These are phyloP conservation scores for Gomphus bonarii DNA, from an alignment of 1,284 basidiomycete species.

Conservation along the genomic window DNA sequence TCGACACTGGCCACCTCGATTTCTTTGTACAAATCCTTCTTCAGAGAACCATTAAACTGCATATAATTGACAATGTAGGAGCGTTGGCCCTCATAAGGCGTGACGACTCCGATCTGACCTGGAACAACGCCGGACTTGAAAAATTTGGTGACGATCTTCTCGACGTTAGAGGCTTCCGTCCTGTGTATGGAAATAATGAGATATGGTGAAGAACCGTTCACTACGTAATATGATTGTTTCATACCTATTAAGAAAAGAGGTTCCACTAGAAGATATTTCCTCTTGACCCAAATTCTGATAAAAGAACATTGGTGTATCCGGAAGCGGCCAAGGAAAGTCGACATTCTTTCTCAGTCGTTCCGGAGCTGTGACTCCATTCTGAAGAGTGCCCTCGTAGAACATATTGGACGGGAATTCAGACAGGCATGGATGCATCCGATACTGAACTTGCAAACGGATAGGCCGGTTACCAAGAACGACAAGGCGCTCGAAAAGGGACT, in stretches of 20 bases:
- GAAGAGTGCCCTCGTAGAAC: conserved; percentile 99
- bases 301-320: conserved; percentile 99
- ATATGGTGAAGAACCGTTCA: conserved; percentile 12
- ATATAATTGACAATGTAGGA: conserved; percentile 99
- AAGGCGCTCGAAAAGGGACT: conserved; percentile 95
- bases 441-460: conserved; percentile 97
- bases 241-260: conserved; percentile 92
- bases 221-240: conserved; percentile 17
- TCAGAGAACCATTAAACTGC: conserved; percentile 97
- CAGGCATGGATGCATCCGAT: conserved; percentile 99
- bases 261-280: conserved; percentile 97
- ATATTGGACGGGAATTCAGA: conserved; percentile 99
- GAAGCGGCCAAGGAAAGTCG: conserved; percentile 97
- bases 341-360: conserved; percentile 95
- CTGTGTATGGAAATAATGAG: conserved; percentile 30
- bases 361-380: conserved; percentile 98
- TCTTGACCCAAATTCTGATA: conserved; percentile 99
- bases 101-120: conserved; percentile 94
- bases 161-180: conserved; percentile 97
- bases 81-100: conserved; percentile 98
- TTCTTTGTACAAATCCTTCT: conserved; percentile 99
- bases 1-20: conserved; percentile 99
- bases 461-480: conserved; percentile 93
- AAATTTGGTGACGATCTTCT: conserved; percentile 99
- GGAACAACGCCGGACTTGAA: conserved; percentile 98